A percentile compares a stretch with the other conserved stretches of the same genome.
phyloP scores from a whole-genome alignment of 306 rosid species.

The Cicer judaicum region DNA sequence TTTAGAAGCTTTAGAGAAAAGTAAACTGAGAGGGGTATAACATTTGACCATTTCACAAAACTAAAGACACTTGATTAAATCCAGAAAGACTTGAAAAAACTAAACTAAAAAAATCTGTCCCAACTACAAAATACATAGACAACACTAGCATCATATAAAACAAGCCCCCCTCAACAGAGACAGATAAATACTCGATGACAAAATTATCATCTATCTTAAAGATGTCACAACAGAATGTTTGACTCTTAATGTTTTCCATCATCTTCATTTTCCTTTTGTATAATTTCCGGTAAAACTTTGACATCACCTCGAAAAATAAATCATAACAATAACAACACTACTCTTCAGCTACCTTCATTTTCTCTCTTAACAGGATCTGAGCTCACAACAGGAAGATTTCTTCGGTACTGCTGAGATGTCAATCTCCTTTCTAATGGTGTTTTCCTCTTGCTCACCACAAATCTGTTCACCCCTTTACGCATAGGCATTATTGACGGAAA shows the following conservation, averaged over 20 bases:
- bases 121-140: too few relatives aligned
- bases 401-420: constrained; percentile 88
- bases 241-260: constrained; percentile 2
- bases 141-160: neutral
- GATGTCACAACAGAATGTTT: constrained; percentile 4
- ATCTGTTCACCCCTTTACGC: constrained; percentile 98
- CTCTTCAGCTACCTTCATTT: constrained; percentile 59
- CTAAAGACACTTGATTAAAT: too few relatives aligned
- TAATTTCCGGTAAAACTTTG: constrained; percentile 27
- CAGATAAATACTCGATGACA: constrained; percentile 20
- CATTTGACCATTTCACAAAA: too few relatives aligned
- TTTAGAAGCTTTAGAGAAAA: too few relatives aligned
- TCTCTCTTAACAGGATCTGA: constrained; percentile 74
- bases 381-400: constrained; percentile 80
- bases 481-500: constrained; percentile 99
- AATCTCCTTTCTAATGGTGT: constrained; percentile 94
- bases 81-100: too few relatives aligned
- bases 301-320: constrained; percentile 18
- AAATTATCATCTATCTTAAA: constrained; percentile 26
- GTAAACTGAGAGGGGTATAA: too few relatives aligned
- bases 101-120: too few relatives aligned
- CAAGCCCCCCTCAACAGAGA: constrained; percentile 4
- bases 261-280: constrained; percentile 37
- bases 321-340: neutral
- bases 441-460: constrained; percentile 98